Evolutionary conservation across 768 basidiomycete genomes (phyloP), one percentile per base, ranked within the genome.

Genomic region (Psilocybe cyanescens): DNA sequence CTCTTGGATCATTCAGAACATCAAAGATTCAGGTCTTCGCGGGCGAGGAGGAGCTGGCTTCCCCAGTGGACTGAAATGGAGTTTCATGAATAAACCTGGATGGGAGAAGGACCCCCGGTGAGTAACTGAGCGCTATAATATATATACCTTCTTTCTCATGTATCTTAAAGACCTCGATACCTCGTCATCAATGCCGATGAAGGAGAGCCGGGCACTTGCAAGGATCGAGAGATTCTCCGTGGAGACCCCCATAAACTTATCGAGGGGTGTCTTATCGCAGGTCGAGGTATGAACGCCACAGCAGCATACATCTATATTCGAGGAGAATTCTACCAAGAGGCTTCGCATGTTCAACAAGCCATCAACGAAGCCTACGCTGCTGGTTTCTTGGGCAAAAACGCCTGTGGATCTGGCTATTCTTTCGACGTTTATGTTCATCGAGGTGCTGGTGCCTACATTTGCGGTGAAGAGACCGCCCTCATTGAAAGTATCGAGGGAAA

Each of bases 241-340:
- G 97, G 97, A 16, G 97, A 99, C 75, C 97, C 97, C 0, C 97
- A 99, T 81, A 99, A 99, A 72, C 90, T 99, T 59, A 84, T 99
- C 67, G 97, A 99, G 73, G 97, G 97, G 6, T 99, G 97, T 73
- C 88, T 99, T 52, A 94, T 99, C 61, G 96, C 97, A 29, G 97
- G 97, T 4, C 91, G 97, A 50, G 89, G 82, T 16, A 99, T 99
- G 97, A 99, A 99, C 76, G 97, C 96, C 41, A 95, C 76, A 49
- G 96, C 96, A 0, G 97, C 97, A n/a, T 99, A 99, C 83, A 99
- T 99, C 76, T 99, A 99, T 79, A 95, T 99, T 70, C 96, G 97
- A 62, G 97, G 97, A 66, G 97, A 99, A 75, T 99, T 99, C 79
- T 88, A 91, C 77, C 94, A 96, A 74, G 97, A 98, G 75, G 96